Base-by-base conservation (phyloP, 805 yeast species). In the Suhomyces canberraensis region DNA sequence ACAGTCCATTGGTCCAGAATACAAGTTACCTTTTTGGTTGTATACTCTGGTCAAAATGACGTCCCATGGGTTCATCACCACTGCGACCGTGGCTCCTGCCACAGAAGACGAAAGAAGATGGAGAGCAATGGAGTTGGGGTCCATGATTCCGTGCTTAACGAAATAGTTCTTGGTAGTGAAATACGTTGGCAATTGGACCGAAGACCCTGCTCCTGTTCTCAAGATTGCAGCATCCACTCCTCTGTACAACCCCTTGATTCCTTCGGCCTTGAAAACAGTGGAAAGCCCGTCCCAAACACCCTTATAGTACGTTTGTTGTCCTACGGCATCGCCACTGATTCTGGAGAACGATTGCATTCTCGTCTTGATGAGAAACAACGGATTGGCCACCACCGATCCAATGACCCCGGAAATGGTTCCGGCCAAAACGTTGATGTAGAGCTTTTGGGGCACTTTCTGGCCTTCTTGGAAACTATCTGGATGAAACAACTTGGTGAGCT, bases 11-110 rank as follows among this genome's bases (percentile, higher is more conserved):
- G 96, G 95, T 8, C 95, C 95, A 35, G 68, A 73, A 64, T 93
- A 93, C 36, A 84, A 74, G 52, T 85, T 75, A 33, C 95, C 96
- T 61, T 82, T 85, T 60, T 93, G 98, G 63, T 93, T 93, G 65
- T 91, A 93, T 59, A 93, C 83, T 67, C 98, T 78, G 1, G 98
- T 93, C 64, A 93, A 70, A 35, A 93, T 75, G 30, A 93, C 98
- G 61, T 93, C 98, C 78, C 96, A 89, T 11, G 98, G 98, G 59
- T 90, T 93, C 97, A 93, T 91, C 21, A 87, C 95, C 15, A 90
- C 70, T 35, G 95, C 90, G 21, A 93, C 98, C 50, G 96, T 96
- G 27, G 89, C 58, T 30, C 98, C 98, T 6, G 96, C 81, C 45
- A 75, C 65, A 1, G 90, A 78, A 29, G 89, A 78, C 1, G 96